phyloP scores from a whole-genome alignment of 1,139 yeast species.

The Hyphopichia khmerensis region DNA sequence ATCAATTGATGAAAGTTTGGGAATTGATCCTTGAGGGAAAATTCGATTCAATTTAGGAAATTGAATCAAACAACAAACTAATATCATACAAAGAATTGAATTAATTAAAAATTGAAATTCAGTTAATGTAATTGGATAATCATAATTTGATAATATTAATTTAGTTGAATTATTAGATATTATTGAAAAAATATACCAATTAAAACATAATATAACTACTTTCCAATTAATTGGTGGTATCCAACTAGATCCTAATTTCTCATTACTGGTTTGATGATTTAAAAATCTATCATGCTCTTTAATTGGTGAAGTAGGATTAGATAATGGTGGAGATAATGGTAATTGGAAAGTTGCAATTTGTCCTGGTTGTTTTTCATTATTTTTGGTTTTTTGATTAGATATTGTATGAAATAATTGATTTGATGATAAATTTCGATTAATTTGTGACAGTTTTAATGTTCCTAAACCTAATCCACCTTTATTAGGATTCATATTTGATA shows the following conservation, averaged over 20 bases:
- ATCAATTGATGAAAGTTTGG: conserved; percentile 21
- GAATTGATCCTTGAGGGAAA: conserved; percentile 64
- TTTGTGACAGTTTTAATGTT: neutral
- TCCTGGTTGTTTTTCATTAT: neutral
- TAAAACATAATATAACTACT: conserved; percentile 49
- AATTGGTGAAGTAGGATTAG: conserved; percentile 34
- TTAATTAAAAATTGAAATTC: conserved; percentile 80
- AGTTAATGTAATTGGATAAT: conserved; percentile 81
- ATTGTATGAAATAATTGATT: neutral
- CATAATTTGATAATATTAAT: conserved; percentile 63
- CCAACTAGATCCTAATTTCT: conserved; percentile 6
- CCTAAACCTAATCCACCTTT: neutral
- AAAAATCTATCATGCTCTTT: conserved; percentile 8
- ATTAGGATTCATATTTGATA: neutral
- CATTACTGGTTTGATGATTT: neutral
- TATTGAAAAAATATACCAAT: conserved; percentile 84
- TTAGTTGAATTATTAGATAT: conserved; percentile 81
- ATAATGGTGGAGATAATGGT: conserved; percentile 38
- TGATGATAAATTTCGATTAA: conserved; percentile 3
- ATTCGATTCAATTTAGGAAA: conserved; percentile 18
- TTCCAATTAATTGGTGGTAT: conserved; percentile 31
- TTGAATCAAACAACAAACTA: conserved; percentile 21
- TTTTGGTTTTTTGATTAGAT: neutral
- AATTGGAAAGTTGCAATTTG: neutral
- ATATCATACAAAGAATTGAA: conserved; percentile 47